Evolutionary conservation across 768 basidiomycete genomes (phyloP), one percentile per base, ranked within the genome.

Genomic region (Pluteus cervinus): DNA sequence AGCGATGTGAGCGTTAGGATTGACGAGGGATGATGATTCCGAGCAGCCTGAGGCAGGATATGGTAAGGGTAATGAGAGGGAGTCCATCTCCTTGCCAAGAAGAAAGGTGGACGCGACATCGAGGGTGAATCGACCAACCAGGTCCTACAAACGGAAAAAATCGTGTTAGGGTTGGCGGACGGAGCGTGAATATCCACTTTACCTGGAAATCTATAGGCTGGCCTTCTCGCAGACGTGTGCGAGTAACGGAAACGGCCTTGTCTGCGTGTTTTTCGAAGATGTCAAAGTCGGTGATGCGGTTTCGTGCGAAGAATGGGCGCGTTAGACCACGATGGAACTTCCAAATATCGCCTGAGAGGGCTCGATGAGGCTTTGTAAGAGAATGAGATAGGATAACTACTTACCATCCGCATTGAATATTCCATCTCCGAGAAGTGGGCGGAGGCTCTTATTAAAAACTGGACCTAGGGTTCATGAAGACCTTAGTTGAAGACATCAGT

Each of bases 241-340:
- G 18, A n/a, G n/a, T n/a, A n/a, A n/a, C n/a, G n/a, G n/a, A n/a
- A n/a, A n/a, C n/a, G n/a, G n/a, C n/a, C n/a, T 69, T 57, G 24
- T 66, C 65, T 3, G 76, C 65, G 26, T 80, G 74, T 12, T 65
- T 60, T 40, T 72, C 75, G 47, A 80, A 79, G 25, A 73, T 71
- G 16, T 78, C 74, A 41, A 79, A 81, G 49, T 79, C 71, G 29
- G 68, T 71, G 22, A 79, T 71, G 36, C 68, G 59, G 14, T 81
- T 80, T 22, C 65, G 66, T 42, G 53, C 71, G 58, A 85, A 83
- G 61, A 82, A 84, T 0, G 81, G 81, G 1, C 82, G 73, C 1
- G 79, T 76, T 62, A 84, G 77, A 3, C 66, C 49, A 9, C 81
- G 72, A 33, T 30, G n/a, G 41, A 80, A 25, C 14, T 33, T 26